Evolutionary conservation across 2,329 filamentous ascomycete genomes (phyloP).

Genomic region (Penicillium sclerotiorum): DNA sequence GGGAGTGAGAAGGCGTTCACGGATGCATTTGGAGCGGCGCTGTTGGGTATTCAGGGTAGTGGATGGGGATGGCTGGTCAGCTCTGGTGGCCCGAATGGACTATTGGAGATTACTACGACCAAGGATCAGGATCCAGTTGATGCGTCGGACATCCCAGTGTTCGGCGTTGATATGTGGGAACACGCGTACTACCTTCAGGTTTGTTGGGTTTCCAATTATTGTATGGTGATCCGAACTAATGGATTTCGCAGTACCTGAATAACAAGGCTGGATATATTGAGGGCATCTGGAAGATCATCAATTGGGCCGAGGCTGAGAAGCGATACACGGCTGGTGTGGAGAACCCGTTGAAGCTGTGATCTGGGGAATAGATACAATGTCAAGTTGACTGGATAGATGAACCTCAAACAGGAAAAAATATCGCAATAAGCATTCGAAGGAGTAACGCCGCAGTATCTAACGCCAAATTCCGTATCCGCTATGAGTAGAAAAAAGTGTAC

Average conservation of each 20-base stretch:
- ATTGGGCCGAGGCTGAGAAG: constrained; percentile 84
- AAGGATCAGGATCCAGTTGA: constrained; percentile 85
- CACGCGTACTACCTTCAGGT: constrained; percentile 88
- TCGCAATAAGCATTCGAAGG: no score
- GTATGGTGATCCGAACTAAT: not conserved
- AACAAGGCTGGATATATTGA: constrained; percentile 90
- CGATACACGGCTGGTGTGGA: constrained; percentile 52
- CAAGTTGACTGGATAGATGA: not conserved
- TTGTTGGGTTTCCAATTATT: constrained; percentile 19
- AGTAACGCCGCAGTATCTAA: not conserved
- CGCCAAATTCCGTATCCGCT: not conserved
- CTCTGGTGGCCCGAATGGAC: constrained; percentile 58
- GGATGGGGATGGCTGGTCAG: constrained; percentile 88
- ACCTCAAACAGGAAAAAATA: not conserved
- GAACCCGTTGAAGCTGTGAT: constrained; percentile 31
- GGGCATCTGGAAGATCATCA: constrained; percentile 88
- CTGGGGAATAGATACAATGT: not conserved
- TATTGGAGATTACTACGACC: constrained; percentile 73
- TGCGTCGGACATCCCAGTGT: constrained; percentile 72
- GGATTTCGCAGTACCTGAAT: constrained; percentile 73
- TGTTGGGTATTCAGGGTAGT: constrained; percentile 76
- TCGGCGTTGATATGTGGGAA: constrained; percentile 92
- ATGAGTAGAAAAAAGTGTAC: not conserved
- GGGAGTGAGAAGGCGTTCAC: constrained; percentile 69
- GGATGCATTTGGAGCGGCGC: constrained; percentile 64